Conservation (phyloP, 805 yeast species). For the Lipomyces chichibuensis region DNA sequence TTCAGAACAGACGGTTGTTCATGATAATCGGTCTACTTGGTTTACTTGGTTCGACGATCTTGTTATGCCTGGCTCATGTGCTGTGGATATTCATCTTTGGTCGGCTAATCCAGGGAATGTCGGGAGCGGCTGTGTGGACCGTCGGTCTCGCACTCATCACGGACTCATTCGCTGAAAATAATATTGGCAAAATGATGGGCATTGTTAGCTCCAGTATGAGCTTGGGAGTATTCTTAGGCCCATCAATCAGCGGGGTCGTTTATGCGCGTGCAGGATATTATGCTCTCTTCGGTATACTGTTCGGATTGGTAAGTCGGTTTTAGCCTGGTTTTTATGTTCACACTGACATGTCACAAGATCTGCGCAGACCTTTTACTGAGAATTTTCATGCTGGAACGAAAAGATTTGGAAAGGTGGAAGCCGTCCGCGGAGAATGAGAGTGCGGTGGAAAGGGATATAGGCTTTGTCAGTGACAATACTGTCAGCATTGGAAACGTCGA, state of each 20-base stretch:
- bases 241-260: slow-evolving; percentile 45
- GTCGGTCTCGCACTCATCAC: slow-evolving; percentile 44
- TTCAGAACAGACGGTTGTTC: slow-evolving; percentile 36
- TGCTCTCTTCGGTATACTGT: slow-evolving; percentile 42
- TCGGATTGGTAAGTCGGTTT: slow-evolving; percentile 37
- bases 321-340: background rate
- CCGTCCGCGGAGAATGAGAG: slow-evolving; percentile 42
- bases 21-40: slow-evolving; percentile 43
- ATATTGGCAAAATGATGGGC: slow-evolving; percentile 42
- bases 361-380: slow-evolving; percentile 42
- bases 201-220: slow-evolving; percentile 42
- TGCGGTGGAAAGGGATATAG: slow-evolving; percentile 36
- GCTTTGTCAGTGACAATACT: background rate
- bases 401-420: slow-evolving; percentile 15
- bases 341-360: background rate
- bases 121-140: slow-evolving; percentile 45
- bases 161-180: slow-evolving; percentile 40
- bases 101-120: slow-evolving; percentile 43
- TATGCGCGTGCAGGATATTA: slow-evolving; percentile 43
- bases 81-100: slow-evolving; percentile 41
- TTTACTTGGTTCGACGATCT: slow-evolving; percentile 42
- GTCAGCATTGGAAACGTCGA: background rate
- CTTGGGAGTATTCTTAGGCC: slow-evolving; percentile 43
- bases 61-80: slow-evolving; percentile 40
- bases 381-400: slow-evolving; percentile 43